Percentiles rank a stretch among this genome's conserved stretches.
These are phyloP conservation scores for Penicillium sp. DNA, from an alignment of 2,329 filamentous ascomycete genomes.

Conservation along the genomic window DNA sequence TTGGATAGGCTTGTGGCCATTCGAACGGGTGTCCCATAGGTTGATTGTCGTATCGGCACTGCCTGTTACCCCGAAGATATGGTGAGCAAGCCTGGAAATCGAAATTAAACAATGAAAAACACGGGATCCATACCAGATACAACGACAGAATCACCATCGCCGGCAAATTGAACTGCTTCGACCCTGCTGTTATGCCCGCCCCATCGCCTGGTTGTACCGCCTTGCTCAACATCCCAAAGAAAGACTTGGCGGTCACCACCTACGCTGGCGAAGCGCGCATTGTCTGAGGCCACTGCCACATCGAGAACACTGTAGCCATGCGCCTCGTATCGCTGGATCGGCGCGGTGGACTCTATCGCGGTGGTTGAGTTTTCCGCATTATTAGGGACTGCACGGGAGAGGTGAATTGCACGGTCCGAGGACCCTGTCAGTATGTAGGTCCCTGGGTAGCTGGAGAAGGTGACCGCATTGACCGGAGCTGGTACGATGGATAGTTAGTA, in stretches of 20 bases:
- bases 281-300: slow-evolving; percentile 72
- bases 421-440: slow-evolving; percentile 85
- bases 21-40: slow-evolving; percentile 47
- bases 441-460: slow-evolving; percentile 73
- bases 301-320: slow-evolving; percentile 93
- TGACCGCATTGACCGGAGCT: slow-evolving; percentile 74
- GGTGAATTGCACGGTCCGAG: slow-evolving; percentile 79
- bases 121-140: slow-evolving; percentile 55
- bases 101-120: background rate
- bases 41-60: slow-evolving; percentile 49
- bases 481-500: slow-evolving; percentile 4
- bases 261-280: slow-evolving; percentile 81
- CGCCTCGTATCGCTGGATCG: slow-evolving; percentile 85
- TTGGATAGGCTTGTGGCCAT: slow-evolving; percentile 47
- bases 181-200: slow-evolving; percentile 72
- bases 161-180: slow-evolving; percentile 79
- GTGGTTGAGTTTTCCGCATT: slow-evolving; percentile 40
- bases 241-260: slow-evolving; percentile 92
- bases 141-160: slow-evolving; percentile 73
- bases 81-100: background rate
- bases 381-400: slow-evolving; percentile 69
- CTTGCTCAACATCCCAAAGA: slow-evolving; percentile 89
- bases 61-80: slow-evolving; percentile 32
- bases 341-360: slow-evolving; percentile 45
- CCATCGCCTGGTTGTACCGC: slow-evolving; percentile 76